Evolutionary conservation across 2,329 filamentous ascomycete species (phyloP).

Genomic region (Colletotrichum sp.): DNA sequence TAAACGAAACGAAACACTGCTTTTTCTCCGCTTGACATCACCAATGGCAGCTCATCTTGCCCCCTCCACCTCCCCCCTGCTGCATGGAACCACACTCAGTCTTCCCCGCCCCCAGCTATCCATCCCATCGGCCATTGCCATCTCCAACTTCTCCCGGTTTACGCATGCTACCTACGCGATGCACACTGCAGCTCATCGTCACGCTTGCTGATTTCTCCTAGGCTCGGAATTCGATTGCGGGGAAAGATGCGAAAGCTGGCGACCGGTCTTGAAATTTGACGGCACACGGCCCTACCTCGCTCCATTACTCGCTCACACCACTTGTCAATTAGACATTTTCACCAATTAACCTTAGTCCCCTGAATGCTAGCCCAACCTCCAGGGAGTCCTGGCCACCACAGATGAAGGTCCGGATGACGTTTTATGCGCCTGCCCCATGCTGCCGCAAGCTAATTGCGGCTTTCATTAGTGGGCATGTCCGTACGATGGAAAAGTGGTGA

Average conservation of each 20-base stretch:
- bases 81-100: background rate
- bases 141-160: background rate
- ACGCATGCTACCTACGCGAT: background rate
- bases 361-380: background rate
- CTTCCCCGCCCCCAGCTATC: background rate
- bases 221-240: background rate
- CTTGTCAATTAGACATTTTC: constrained; percentile 1
- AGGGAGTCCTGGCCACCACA: background rate
- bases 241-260: background rate
- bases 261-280: background rate
- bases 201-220: background rate
- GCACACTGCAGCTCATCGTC: background rate
- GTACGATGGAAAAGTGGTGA: background rate
- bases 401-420: constrained; percentile 12
- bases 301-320: constrained; percentile 16
- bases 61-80: background rate
- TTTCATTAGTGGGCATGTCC: background rate
- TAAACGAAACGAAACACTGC: background rate
- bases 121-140: background rate
- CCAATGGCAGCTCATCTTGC: background rate
- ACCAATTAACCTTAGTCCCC: background rate
- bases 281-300: constrained; percentile 2
- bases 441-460: background rate
- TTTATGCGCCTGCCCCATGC: constrained; percentile 1
- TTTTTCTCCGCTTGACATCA: background rate